phyloP scores from a whole-genome alignment of 2,329 filamentous ascomycete genomes.

The Pseudocercospora fuligena region DNA sequence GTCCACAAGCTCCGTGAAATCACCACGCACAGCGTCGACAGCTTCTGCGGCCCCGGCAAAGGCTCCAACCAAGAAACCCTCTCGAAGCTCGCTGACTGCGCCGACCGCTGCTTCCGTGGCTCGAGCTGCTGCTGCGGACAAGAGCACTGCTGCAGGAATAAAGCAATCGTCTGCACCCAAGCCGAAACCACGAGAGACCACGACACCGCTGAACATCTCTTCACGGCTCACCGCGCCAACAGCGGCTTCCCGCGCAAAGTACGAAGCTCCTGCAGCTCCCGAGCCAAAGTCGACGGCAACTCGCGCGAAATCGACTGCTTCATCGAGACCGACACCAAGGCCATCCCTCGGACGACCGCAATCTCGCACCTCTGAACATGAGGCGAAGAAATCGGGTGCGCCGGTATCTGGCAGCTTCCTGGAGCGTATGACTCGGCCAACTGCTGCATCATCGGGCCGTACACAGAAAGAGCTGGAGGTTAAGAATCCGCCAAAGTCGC shows the following conservation, averaged over 20 bases:
- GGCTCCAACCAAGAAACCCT: conserved; percentile 35
- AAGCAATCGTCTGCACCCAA: conserved; percentile 25
- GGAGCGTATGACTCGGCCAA: conserved; percentile 82
- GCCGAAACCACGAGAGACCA: conserved; percentile 67
- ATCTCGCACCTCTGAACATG: conserved; percentile 50
- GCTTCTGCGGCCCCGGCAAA: conserved; percentile 9
- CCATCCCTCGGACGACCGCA: conserved; percentile 52
- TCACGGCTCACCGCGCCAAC: conserved; percentile 72
- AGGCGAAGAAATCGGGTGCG: conserved; percentile 48
- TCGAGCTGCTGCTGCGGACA: conserved; percentile 31
- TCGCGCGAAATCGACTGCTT: conserved; percentile 36
- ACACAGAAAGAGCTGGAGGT: conserved; percentile 64
- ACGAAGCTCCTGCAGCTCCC: conserved; percentile 42
- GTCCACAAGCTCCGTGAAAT: conserved; percentile 23
- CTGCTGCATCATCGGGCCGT: conserved; percentile 70
- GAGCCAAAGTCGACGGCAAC: conserved; percentile 38
- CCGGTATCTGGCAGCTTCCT: conserved; percentile 73
- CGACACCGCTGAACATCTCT: conserved; percentile 69
- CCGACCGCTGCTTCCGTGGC: conserved; percentile 42
- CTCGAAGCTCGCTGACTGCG: conserved; percentile 41
- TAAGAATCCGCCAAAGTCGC: conserved; percentile 42
- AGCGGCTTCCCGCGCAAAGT: conserved; percentile 69
- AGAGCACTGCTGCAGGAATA: conserved; percentile 21
- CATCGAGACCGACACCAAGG: conserved; percentile 43
- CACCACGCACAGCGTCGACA: conserved; percentile 21